A percentile compares a stretch with the other conserved stretches of the same genome.
Conservation (phyloP, 495 filamentous ascomycete species). For the Penicillium atrosanguineum region DNA sequence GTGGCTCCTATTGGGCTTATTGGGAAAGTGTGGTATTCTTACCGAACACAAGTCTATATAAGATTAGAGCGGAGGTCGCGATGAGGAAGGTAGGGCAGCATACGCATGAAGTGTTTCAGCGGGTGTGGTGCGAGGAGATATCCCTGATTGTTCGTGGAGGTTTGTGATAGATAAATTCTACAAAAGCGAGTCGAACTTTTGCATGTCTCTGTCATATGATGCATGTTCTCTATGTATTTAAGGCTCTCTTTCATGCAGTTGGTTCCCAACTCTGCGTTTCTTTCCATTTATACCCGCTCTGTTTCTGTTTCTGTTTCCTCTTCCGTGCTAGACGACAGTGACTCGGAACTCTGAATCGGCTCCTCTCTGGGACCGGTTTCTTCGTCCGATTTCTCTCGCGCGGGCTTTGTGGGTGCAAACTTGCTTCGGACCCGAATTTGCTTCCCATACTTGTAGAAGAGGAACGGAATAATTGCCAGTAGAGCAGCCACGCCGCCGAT, state of each 20-base stretch:
- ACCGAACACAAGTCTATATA: not conserved
- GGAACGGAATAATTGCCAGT: constrained; percentile 46
- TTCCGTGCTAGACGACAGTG: not conserved
- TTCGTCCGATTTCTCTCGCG: constrained; percentile 1
- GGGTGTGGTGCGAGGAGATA: not conserved
- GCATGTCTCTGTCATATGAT: not conserved
- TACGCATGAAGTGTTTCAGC: not conserved
- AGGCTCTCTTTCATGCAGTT: not conserved
- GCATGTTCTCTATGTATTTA: not conserved
- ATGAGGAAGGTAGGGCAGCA: not conserved
- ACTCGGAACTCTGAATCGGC: not conserved
- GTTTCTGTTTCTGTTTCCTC: not conserved
- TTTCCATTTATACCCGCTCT: not conserved
- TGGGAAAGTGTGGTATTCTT: not conserved
- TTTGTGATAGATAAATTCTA: not conserved
- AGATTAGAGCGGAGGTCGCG: not conserved
- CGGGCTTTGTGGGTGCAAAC: constrained; percentile 29
- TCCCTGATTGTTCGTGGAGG: not conserved
- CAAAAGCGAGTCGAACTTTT: too few species aligned
- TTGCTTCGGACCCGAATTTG: constrained; percentile 36
- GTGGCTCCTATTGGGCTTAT: not conserved
- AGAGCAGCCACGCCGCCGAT: constrained; percentile 42
- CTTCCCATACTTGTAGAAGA: constrained; percentile 51
- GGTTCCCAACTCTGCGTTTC: not conserved
- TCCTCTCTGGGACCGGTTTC: not conserved